These are phyloP conservation scores for Sphaerulina vaccinii DNA, from an alignment of 2,329 filamentous ascomycete species.

Conservation along the genomic window DNA sequence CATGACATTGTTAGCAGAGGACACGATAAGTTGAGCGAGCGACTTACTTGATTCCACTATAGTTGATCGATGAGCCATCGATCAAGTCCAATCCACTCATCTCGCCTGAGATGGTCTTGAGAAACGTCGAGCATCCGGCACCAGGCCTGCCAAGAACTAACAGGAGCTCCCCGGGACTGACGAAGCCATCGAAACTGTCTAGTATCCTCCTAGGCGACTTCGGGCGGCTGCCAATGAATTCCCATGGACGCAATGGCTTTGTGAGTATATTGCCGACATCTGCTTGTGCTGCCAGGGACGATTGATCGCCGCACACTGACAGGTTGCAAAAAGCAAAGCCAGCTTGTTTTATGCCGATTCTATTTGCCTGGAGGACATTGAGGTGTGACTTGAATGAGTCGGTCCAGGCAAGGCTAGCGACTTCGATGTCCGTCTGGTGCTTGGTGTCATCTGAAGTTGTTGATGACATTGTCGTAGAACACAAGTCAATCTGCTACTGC, in stretches of 20 bases:
- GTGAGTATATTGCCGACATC: constrained; percentile 55
- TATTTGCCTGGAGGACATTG: too few species aligned
- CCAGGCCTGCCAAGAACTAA: constrained; percentile 44
- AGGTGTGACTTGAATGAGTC: too few species aligned
- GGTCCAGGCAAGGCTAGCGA: too few species aligned
- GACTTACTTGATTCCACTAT: constrained; percentile 69
- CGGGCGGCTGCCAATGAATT: constrained; percentile 51
- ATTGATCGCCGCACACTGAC: constrained; percentile 61
- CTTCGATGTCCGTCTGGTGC: too few species aligned
- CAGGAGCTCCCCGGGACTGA: constrained; percentile 47
- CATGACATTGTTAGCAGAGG: too few species aligned
- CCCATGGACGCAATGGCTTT: constrained; percentile 49
- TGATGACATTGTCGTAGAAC: too few species aligned
- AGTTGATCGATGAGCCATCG: constrained; percentile 70
- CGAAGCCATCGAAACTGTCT: constrained; percentile 51
- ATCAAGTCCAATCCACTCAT: constrained; percentile 75
- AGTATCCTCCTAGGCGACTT: constrained; percentile 55
- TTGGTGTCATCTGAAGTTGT: too few species aligned
- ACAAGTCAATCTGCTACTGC: too few species aligned
- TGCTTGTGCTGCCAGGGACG: constrained; percentile 65
- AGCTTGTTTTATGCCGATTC: constrained; percentile 17
- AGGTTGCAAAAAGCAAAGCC: constrained; percentile 65
- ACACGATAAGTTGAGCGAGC: too few species aligned
- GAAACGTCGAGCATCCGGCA: constrained; percentile 71
- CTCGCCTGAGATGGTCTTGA: constrained; percentile 80